Conservation (phyloP, 2,329 filamentous ascomycete genomes). For the Sporothrix humicola region DNA sequence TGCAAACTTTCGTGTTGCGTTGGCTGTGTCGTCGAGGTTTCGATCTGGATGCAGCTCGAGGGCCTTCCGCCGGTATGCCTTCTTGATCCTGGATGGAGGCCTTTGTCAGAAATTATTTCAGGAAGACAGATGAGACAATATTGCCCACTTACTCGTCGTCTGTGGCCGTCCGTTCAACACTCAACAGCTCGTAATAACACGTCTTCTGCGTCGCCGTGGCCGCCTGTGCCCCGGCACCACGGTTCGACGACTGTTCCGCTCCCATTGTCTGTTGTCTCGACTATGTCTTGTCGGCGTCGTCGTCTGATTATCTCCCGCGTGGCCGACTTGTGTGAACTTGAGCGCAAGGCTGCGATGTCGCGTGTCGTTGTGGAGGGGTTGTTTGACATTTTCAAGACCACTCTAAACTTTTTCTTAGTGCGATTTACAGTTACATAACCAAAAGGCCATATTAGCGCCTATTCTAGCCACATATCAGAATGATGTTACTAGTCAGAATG, state of each 20-base stretch:
- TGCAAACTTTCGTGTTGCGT: constrained; percentile 83
- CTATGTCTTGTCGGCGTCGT: background rate
- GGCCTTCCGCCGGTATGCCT: constrained; percentile 87
- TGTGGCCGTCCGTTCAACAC: constrained; percentile 71
- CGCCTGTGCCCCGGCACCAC: constrained; percentile 40
- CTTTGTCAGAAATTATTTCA: background rate
- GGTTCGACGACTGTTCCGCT: constrained; percentile 59
- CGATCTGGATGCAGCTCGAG: constrained; percentile 94
- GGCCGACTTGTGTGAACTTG: too few species aligned
- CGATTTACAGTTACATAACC: constrained; percentile 19
- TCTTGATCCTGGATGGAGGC: constrained; percentile 72
- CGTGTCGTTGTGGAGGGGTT: constrained; percentile 18
- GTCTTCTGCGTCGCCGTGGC: constrained; percentile 58
- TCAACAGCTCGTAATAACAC: constrained; percentile 86
- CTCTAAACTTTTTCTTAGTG: constrained; percentile 22
- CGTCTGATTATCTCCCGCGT: background rate
- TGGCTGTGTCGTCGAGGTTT: constrained; percentile 82
- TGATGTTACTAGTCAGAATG: background rate
- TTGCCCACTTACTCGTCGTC: constrained; percentile 71
- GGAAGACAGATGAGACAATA: background rate
- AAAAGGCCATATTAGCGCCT: background rate
- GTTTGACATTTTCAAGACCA: background rate
- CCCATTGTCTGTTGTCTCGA: constrained; percentile 62
- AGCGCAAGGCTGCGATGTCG: constrained; percentile 20
- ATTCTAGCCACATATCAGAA: background rate